Evolutionary conservation across 306 rosid species (phyloP).

Genomic region (Fagus crenata): DNA sequence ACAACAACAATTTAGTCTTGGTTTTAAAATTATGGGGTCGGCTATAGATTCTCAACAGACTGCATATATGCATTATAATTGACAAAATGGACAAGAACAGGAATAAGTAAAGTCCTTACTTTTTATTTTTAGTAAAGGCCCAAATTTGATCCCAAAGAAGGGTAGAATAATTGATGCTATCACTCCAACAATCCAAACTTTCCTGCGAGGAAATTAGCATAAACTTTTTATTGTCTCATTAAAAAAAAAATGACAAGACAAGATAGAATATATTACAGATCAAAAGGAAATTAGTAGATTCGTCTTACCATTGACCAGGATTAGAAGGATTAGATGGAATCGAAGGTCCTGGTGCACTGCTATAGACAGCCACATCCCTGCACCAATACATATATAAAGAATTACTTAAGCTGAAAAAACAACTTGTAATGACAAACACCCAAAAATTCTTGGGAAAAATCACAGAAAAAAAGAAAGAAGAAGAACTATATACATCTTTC

Average conservation of each 20-base stretch:
- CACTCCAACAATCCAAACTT: conserved; percentile 53
- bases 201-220: conserved; percentile 40
- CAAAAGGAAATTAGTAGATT: too few species aligned
- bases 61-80: too few species aligned
- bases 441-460: not conserved
- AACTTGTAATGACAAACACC: too few species aligned
- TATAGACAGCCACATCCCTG: conserved; percentile 45
- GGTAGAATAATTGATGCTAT: conserved; percentile 42
- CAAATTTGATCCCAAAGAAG: conserved; percentile 56
- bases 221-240: not conserved
- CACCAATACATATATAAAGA: not conserved
- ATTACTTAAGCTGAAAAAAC: not conserved
- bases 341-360: conserved; percentile 32
- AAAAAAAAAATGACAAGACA: too few species aligned
- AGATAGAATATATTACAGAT: too few species aligned
- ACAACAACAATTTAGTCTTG: too few species aligned
- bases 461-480: not conserved
- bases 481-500: conserved; percentile 28
- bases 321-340: conserved; percentile 30
- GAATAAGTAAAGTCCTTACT: conserved; percentile 30
- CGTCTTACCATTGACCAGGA: conserved; percentile 36
- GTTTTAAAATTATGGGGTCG: too few species aligned
- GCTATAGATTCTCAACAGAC: too few species aligned
- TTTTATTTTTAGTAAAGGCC: conserved; percentile 45
- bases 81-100: too few species aligned